Percentiles rank a stretch among this genome's conserved stretches.
These are phyloP conservation scores for Cylindrotheca closterium DNA, from an alignment of 108 stramenopile genomes.

Conservation along the genomic window DNA sequence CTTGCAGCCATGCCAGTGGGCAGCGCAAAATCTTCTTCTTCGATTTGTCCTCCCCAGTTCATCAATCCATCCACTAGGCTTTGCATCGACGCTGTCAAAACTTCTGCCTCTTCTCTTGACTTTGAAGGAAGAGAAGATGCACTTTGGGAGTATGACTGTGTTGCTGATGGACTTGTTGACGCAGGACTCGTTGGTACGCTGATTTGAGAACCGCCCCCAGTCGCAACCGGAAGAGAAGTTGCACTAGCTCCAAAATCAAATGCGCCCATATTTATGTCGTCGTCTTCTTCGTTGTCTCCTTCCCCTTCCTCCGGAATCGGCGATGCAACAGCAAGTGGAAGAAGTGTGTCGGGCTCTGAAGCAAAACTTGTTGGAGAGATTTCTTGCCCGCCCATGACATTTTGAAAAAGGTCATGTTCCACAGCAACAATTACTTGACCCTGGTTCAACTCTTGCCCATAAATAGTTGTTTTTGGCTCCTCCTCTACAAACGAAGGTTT, in stretches of 20 bases:
- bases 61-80: conserved; percentile 88
- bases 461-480: conserved; percentile 40
- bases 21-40: conserved; percentile 54
- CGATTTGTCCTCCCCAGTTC: conserved; percentile 78
- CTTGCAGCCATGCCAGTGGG: conserved; percentile 66
- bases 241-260: background rate
- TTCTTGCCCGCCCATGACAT: background rate
- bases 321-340: conserved; percentile 34
- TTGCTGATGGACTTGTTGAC: background rate
- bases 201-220: background rate
- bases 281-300: background rate
- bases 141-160: background rate
- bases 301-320: conserved; percentile 39
- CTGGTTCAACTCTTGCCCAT: conserved; percentile 1
- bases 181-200: background rate
- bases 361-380: background rate
- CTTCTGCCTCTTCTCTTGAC: conserved; percentile 27
- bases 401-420: conserved; percentile 33
- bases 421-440: conserved; percentile 32
- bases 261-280: background rate
- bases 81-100: conserved; percentile 76
- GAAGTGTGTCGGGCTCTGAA: conserved; percentile 17
- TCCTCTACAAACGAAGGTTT: conserved; percentile 17
- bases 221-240: background rate
- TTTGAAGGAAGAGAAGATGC: background rate